Evolutionary conservation across 352 stramenopile species (phyloP).

Genomic region (Phytophthora sp.): DNA sequence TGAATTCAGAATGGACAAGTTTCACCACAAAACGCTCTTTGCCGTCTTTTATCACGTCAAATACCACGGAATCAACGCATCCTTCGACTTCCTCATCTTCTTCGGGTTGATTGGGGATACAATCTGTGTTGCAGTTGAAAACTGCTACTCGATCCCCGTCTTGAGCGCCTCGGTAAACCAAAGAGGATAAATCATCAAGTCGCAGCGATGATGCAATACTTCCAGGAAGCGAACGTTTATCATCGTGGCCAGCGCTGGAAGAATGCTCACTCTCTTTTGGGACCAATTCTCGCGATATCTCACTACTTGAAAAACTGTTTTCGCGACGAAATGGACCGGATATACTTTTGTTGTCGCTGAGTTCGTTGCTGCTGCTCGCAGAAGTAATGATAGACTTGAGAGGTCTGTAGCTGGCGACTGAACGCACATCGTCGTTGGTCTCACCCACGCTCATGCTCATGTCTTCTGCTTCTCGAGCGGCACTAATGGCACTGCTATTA

Average conservation of each 20-base stretch:
- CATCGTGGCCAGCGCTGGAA: background rate
- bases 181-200: slow-evolving; percentile 41
- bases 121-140: background rate
- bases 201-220: slow-evolving; percentile 24
- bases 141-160: slow-evolving; percentile 5
- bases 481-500: slow-evolving; percentile 1
- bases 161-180: slow-evolving; percentile 34
- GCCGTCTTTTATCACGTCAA: slow-evolving; percentile 60
- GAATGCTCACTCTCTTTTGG: slow-evolving; percentile 23
- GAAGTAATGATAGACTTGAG: slow-evolving; percentile 20
- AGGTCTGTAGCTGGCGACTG: slow-evolving; percentile 9
- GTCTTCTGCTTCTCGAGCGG: slow-evolving; percentile 7
- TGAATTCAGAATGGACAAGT: slow-evolving; percentile 59
- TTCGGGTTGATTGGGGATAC: slow-evolving; percentile 31
- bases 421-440: slow-evolving; percentile 17
- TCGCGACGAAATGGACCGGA: slow-evolving; percentile 14
- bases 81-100: slow-evolving; percentile 50
- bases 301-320: slow-evolving; percentile 24
- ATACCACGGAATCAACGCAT: slow-evolving; percentile 42
- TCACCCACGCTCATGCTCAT: slow-evolving; percentile 14
- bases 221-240: slow-evolving; percentile 26
- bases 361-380: slow-evolving; percentile 17
- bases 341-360: slow-evolving; percentile 22
- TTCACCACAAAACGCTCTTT: slow-evolving; percentile 63
- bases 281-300: slow-evolving; percentile 26